Conservation (phyloP, 2,329 filamentous ascomycete species). For the Aspergillus sp. region DNA sequence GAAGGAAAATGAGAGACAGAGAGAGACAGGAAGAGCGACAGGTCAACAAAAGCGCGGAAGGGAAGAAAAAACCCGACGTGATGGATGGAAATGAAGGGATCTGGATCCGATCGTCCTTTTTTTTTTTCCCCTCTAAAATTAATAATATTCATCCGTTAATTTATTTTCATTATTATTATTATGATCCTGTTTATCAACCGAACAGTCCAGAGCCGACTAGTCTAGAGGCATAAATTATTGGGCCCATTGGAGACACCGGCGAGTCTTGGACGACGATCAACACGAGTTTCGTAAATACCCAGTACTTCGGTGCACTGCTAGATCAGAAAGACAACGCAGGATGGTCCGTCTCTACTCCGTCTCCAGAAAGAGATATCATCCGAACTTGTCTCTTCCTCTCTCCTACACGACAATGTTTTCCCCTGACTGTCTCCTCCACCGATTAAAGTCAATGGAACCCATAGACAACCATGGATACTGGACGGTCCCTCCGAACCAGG, state of each 20-base stretch:
- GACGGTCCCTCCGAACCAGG: neutral
- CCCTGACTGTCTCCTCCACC: neutral
- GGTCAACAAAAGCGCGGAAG: slow-evolving; percentile 3
- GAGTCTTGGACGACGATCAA: slow-evolving; percentile 12
- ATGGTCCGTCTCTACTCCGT: too few relatives aligned
- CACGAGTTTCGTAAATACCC: slow-evolving; percentile 6
- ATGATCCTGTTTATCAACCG: neutral
- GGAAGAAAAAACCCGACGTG: slow-evolving; percentile 8
- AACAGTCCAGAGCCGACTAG: slow-evolving; percentile 11
- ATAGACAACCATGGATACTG: neutral
- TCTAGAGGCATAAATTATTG: slow-evolving; percentile 12
- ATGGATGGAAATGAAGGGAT: slow-evolving; percentile 12
- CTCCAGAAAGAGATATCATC: neutral
- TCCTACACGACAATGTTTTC: neutral
- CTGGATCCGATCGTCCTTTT: slow-evolving; percentile 14
- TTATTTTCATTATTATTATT: neutral
- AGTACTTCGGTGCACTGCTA: neutral
- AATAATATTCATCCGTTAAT: neutral
- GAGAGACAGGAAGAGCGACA: neutral
- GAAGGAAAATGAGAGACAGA: neutral
- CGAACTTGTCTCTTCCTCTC: neutral
- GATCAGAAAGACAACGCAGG: neutral
- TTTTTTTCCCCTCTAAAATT: slow-evolving; percentile 4
- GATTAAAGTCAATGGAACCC: neutral
- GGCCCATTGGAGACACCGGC: slow-evolving; percentile 9